Evolutionary conservation across 306 rosid species (phyloP).

Genomic region (Castanea mollissima): DNA sequence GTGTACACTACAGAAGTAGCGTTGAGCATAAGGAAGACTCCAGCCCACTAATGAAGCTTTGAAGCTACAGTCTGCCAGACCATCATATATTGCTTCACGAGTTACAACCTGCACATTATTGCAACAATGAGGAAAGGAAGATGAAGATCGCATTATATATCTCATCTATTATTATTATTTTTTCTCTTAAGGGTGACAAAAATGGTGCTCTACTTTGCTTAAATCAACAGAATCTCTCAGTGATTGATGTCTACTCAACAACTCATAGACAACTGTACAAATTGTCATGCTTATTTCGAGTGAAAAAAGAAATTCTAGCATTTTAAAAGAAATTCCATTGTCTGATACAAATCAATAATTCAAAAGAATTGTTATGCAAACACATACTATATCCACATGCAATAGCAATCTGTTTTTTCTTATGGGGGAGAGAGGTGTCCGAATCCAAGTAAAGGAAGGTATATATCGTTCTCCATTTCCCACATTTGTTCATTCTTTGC

Average conservation of each 20-base stretch:
- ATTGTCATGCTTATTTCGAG: not conserved
- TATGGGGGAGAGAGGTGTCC: not conserved
- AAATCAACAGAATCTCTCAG: not conserved
- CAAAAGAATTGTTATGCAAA: not conserved
- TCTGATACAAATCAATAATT: not conserved
- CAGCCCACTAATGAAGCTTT: slow-evolving; percentile 69
- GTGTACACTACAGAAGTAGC: slow-evolving; percentile 60
- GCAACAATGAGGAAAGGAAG: not conserved
- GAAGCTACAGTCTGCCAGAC: slow-evolving; percentile 49
- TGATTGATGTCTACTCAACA: not conserved
- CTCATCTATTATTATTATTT: not conserved
- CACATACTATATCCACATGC: not conserved
- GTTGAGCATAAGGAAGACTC: slow-evolving; percentile 91
- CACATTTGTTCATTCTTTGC: not conserved
- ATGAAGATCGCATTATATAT: not conserved
- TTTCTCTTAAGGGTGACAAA: not conserved
- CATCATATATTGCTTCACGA: slow-evolving; percentile 73
- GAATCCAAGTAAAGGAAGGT: not conserved
- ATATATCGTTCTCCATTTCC: not conserved
- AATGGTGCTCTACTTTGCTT: not conserved
- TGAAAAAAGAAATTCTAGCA: not conserved
- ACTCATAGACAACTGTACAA: not conserved
- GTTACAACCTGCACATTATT: slow-evolving; percentile 70
- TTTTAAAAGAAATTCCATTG: too few species aligned
- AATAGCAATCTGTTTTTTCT: not conserved